These are phyloP conservation scores for Knoxdaviesia capensis DNA, from an alignment of 2,329 filamentous ascomycete genomes.

Conservation along the genomic window DNA sequence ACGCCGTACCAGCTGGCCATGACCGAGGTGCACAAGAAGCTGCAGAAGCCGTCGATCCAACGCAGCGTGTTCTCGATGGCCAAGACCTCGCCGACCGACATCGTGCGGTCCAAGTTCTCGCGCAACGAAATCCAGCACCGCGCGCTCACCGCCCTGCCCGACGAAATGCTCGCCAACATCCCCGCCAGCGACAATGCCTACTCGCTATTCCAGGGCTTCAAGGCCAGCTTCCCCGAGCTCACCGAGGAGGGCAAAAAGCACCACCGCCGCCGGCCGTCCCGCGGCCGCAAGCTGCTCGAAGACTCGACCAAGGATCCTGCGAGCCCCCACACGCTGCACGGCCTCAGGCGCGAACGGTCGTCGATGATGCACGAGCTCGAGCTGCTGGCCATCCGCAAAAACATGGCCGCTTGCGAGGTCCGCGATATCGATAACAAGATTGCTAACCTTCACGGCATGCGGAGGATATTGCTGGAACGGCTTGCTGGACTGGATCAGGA, in stretches of 20 bases:
- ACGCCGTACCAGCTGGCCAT: conserved; percentile 62
- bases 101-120: conserved; percentile 81
- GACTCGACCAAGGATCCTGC: conserved; percentile 31
- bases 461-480: conserved; percentile 74
- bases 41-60: conserved; percentile 67
- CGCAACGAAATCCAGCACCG: conserved; percentile 86
- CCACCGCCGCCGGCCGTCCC: conserved; percentile 43
- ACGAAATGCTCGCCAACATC: conserved; percentile 77
- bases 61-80: conserved; percentile 82
- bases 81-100: conserved; percentile 76
- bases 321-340: conserved; percentile 45
- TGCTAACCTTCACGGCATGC: conserved; percentile 79
- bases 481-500: conserved; percentile 77
- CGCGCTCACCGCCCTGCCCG: conserved; percentile 69
- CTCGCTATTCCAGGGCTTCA: conserved; percentile 91
- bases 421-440: conserved; percentile 95
- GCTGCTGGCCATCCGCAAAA: conserved; percentile 81
- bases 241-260: conserved; percentile 51
- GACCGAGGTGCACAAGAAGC: conserved; percentile 72
- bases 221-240: conserved; percentile 62
- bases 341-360: conserved; percentile 62
- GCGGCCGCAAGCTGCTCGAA: conserved; percentile 56
- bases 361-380: conserved; percentile 70
- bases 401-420: conserved; percentile 94
- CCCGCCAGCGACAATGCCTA: conserved; percentile 61